Percentiles rank a stretch among this genome's conserved stretches.
phyloP scores from a whole-genome alignment of 2,329 filamentous ascomycete genomes.

The Hypoxylon sp. region DNA sequence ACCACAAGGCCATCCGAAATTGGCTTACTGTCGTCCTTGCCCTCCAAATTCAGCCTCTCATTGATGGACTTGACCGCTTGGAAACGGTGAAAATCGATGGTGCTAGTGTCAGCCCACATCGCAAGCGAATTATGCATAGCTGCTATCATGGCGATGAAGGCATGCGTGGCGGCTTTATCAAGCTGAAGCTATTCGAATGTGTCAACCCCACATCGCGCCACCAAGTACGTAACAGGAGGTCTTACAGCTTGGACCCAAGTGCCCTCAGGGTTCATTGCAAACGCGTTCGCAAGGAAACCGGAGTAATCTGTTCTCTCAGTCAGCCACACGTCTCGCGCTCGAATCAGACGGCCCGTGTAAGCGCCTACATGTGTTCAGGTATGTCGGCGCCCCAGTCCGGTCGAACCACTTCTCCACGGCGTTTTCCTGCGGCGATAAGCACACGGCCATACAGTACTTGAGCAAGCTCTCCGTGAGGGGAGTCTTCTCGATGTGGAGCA shows the following conservation, averaged over 20 bases:
- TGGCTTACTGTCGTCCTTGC: constrained; percentile 49
- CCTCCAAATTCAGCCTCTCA: constrained; percentile 53
- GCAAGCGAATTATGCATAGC: constrained; percentile 56
- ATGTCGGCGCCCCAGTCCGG: constrained; percentile 52
- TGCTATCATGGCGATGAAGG: constrained; percentile 54
- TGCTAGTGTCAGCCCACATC: constrained; percentile 54
- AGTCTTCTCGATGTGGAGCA: constrained; percentile 54
- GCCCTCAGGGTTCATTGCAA: constrained; percentile 55
- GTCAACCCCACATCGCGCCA: constrained; percentile 21
- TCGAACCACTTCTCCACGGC: constrained; percentile 55
- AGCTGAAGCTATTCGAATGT: constrained; percentile 49
- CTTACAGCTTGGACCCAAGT: constrained; percentile 53
- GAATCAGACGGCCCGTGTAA: background rate
- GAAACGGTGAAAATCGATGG: constrained; percentile 55
- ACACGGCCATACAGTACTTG: constrained; percentile 55
- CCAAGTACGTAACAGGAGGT: constrained; percentile 5
- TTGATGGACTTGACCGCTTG: constrained; percentile 55
- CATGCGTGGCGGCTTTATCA: constrained; percentile 54
- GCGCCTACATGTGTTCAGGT: constrained; percentile 53
- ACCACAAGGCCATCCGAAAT: constrained; percentile 55
- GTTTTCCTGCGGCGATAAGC: constrained; percentile 53
- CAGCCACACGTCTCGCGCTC: constrained; percentile 14
- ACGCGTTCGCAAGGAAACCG: constrained; percentile 53
- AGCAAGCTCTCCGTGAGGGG: constrained; percentile 54
- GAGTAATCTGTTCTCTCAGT: constrained; percentile 50